Evolutionary conservation across 345 rosid species (phyloP).

Genomic region (Dovyalis caffra): DNA sequence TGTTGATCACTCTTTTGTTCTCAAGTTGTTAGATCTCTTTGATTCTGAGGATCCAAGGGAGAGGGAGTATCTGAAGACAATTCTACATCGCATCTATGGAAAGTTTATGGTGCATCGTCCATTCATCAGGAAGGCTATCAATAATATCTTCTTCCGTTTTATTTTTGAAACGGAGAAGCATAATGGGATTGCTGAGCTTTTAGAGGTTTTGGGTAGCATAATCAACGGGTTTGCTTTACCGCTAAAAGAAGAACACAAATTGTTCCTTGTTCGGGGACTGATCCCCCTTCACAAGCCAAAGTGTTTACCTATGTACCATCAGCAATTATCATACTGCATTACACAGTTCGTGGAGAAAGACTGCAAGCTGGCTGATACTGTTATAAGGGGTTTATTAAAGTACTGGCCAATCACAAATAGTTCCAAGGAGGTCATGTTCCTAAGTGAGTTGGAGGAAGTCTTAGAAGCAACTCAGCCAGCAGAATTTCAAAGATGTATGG

Average conservation of each 20-base stretch:
- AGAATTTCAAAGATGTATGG: conserved; percentile 72
- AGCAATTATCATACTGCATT: conserved; percentile 64
- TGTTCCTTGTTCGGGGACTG: conserved; percentile 60
- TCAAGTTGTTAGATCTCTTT: conserved; percentile 58
- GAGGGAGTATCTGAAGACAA: conserved; percentile 65
- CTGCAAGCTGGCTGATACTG: conserved; percentile 62
- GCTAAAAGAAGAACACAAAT: conserved; percentile 68
- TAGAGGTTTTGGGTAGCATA: conserved; percentile 71
- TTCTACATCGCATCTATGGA: conserved; percentile 69
- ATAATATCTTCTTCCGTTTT: conserved; percentile 62
- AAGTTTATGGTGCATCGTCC: conserved; percentile 78
- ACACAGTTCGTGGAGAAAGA: conserved; percentile 73
- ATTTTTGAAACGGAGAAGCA: conserved; percentile 72
- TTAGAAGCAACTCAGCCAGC: conserved; percentile 70
- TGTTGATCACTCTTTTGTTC: conserved; percentile 59
- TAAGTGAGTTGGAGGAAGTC: conserved; percentile 68
- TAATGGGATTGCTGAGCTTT: conserved; percentile 69
- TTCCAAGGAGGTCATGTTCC: conserved; percentile 69
- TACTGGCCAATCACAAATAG: conserved; percentile 74
- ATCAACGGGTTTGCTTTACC: conserved; percentile 79
- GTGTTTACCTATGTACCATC: conserved; percentile 67
- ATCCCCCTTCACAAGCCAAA: conserved; percentile 77
- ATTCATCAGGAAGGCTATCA: conserved; percentile 62
- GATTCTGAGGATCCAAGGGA: conserved; percentile 78
- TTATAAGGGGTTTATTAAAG: conserved; percentile 58